phyloP scores from a whole-genome alignment of 257 asterid genomes.

The Haberlea rhodopensis region DNA sequence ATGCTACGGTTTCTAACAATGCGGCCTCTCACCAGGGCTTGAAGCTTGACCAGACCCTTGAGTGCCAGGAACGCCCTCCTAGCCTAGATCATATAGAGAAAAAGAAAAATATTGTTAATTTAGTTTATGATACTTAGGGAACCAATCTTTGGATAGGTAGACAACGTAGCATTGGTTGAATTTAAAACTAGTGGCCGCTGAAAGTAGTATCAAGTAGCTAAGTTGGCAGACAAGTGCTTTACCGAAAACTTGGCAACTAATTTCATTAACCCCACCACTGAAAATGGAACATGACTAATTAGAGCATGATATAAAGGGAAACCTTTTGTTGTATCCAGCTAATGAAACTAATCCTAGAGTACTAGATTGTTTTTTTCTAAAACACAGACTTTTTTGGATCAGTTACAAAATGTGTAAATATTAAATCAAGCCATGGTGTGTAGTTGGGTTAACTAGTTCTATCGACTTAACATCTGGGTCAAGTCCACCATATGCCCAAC shows the following conservation, averaged over 20 bases:
- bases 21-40: constrained; percentile 89
- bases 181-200: constrained; percentile 15
- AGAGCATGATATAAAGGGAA: not conserved
- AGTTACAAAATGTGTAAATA: not conserved
- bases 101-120: not conserved
- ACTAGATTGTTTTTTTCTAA: not conserved
- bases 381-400: not conserved
- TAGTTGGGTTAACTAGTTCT: no score
- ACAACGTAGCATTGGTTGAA: no score
- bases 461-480: no score
- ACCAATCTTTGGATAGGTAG: constrained; percentile 5
- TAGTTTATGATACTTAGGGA: not conserved
- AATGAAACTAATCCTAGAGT: not conserved
- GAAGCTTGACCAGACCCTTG: constrained; percentile 90
- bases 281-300: not conserved
- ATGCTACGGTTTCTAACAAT: constrained; percentile 86
- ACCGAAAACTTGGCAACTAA: constrained; percentile 11
- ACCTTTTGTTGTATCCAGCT: not conserved
- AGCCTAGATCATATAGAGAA: constrained; percentile 49
- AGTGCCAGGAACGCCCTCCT: constrained; percentile 89
- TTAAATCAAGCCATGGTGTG: no score
- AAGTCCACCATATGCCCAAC: no score
- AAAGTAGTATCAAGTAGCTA: constrained; percentile 15
- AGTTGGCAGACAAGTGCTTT: not conserved
- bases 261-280: constrained; percentile 19